Base-by-base conservation (phyloP, 2,329 filamentous ascomycete species). In the Orbilia oligospora region DNA sequence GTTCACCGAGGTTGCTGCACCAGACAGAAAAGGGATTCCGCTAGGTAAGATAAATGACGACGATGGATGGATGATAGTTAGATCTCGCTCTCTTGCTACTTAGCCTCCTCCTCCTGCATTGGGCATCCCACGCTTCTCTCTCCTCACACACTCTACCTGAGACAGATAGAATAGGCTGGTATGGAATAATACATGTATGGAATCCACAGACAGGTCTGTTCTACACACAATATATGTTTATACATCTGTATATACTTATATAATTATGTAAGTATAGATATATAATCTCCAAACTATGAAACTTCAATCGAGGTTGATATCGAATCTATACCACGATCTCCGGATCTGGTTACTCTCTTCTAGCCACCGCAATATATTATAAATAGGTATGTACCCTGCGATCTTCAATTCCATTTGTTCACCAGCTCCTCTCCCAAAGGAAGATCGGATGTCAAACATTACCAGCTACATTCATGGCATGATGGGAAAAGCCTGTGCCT, bases 101-200 rank as follows among this genome's bases (percentile, higher is more conserved):
- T 72, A 66, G 61, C 58, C 61, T 66, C 49, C 70, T 73, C 70
- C 70, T 73, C 70, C 70, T 67, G 49, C 61, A 73, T 73, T 67
- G 70, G 55, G 61, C 70, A 73, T 73, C 61, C 70, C 70, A 73
- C 70, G 70, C 61, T 51, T 71, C 61, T 72, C 38, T 44, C 44
- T 46, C 5, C 44, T 46, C n/a, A 18, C 44, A 3, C 44, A 46
- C n/a, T 46, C 38, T 67, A 67, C 61, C 51, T 73, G 70, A 73
- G 70, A 73, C 70, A 66, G 70, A 73, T 36, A 48, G 69, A 72
- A 58, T 49, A 72, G 69, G 69, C 69, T 72, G 69, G 69, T 72
- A 56, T n/a, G 38, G 27, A 55, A 58, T n/a, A n/a, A n/a, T n/a
- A n/a, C n/a, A n/a, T n/a, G n/a, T n/a, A 36, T 27, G 51, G 51